phyloP scores from a whole-genome alignment of 495 filamentous ascomycete genomes.

The Podospora australis region DNA sequence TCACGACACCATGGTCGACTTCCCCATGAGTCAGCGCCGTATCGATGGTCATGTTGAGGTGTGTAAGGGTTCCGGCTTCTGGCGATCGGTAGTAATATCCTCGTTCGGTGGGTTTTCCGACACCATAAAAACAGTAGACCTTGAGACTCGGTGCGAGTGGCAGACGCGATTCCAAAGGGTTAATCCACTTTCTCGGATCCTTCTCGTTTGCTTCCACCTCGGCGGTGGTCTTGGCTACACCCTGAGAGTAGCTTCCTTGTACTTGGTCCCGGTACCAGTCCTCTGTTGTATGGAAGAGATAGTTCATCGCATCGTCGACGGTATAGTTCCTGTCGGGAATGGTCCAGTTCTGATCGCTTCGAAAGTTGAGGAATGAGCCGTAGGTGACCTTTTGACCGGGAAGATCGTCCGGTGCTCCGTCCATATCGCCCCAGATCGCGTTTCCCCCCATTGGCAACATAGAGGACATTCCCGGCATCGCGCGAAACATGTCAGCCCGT shows the following conservation, averaged over 20 bases:
- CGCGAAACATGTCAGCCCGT: conserved; percentile 87
- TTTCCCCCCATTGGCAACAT: conserved; percentile 97
- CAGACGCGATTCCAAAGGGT: conserved; percentile 85
- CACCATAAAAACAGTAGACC: conserved; percentile 96
- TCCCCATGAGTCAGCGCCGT: conserved; percentile 60
- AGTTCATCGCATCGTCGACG: conserved; percentile 64
- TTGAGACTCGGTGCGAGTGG: conserved; percentile 86
- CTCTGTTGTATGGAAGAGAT: conserved; percentile 70
- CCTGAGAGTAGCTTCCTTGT: conserved; percentile 71
- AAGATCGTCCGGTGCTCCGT: conserved; percentile 83
- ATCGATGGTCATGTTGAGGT: conserved; percentile 85
- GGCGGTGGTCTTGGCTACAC: conserved; percentile 70
- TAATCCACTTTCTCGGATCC: conserved; percentile 82
- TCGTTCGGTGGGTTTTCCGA: conserved; percentile 86
- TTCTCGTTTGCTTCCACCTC: conserved; percentile 86
- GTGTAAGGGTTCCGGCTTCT: conserved; percentile 51
- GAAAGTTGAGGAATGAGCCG: conserved; percentile 83
- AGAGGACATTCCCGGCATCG: conserved; percentile 92
- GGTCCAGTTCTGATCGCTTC: conserved; percentile 50
- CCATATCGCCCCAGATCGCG: conserved; percentile 86
- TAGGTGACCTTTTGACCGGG: conserved; percentile 64
- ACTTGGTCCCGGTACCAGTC: conserved; percentile 77
- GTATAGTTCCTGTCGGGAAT: conserved; percentile 67
- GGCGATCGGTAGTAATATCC: conserved; percentile 85
- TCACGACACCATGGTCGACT: conserved; percentile 78